Base-by-base conservation (phyloP, 805 yeast species). In the Grigorovia jiainica region DNA sequence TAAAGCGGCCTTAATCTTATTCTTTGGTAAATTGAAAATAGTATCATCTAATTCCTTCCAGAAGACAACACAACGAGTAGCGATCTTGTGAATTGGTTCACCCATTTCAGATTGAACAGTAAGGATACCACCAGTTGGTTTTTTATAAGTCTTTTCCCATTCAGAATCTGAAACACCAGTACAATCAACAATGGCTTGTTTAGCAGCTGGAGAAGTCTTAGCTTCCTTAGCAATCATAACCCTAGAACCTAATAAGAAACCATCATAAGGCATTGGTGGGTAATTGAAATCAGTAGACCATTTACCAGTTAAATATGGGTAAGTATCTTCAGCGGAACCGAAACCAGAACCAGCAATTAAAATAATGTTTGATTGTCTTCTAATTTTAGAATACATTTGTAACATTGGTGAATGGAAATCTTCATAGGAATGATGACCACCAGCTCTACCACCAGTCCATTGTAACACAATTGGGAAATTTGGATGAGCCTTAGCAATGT, bases 401-500 rank as follows among this genome's bases (percentile, higher is more conserved):
- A 92, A 70, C 52, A 92, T 76, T 53, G 98, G 97, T 61, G 89
- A 90, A 67, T 92, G 98, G 92, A 90, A 87, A 70, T 92, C 99
- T 74, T 92, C 99, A 60, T 79, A 92, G 39, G 97, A 90, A 67
- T 92, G 99, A 66, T 92, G 99, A 61, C 99, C 99, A 76, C 99
- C 99, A 71, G 97, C 99, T 76, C 99, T 89, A 67, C 99, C 99
- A 76, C 97, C 98, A 46, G 99, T 92, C 99, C 99, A 92, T 73
- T 92, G 98, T 55, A 92, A 70, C 43, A 92, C 90, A 58, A 92
- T 87, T 50, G 98, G 99, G 89, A 92, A 92, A 49, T 65, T 70
- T 52, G 98, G 98, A 68, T 89, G 95, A 39, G 95, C 89, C 61
- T 84, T 86, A 42, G 99, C 98, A 60, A 92, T 92, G 47, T 82